Percentiles rank a stretch among this genome's conserved stretches.
These are phyloP conservation scores for Neurospora intermedia DNA, from an alignment of 495 filamentous ascomycete species.

Conservation along the genomic window DNA sequence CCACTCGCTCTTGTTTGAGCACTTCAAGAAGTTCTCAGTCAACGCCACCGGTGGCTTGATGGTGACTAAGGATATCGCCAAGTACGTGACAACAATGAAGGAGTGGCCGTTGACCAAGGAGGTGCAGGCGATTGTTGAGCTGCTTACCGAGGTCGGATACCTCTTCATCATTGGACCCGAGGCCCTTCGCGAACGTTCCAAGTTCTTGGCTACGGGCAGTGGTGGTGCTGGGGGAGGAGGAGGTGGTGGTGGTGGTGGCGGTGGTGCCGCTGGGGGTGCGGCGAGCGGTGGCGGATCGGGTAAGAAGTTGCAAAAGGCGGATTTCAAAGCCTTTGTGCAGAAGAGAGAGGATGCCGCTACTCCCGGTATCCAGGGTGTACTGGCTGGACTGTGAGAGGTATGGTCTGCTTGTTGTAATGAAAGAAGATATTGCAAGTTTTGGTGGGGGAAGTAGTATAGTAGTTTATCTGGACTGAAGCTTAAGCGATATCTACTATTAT, in stretches of 20 bases:
- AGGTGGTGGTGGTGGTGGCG: background rate
- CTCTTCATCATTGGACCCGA: constrained; percentile 91
- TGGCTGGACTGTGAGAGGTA: constrained; percentile 38
- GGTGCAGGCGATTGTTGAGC: constrained; percentile 62
- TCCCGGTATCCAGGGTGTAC: constrained; percentile 68
- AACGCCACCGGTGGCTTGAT: constrained; percentile 87
- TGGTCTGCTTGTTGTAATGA: background rate
- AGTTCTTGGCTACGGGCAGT: constrained; percentile 40
- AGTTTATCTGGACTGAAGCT: background rate
- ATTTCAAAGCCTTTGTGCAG: constrained; percentile 75
- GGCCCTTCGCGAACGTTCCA: constrained; percentile 63
- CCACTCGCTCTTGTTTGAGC: constrained; percentile 68
- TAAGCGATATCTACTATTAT: background rate
- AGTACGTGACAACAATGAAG: constrained; percentile 67
- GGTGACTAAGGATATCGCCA: constrained; percentile 90
- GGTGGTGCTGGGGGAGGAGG: constrained; percentile 4
- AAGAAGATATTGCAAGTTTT: background rate
- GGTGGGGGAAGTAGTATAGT: background rate
- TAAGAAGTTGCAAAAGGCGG: constrained; percentile 50
- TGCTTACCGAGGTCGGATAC: constrained; percentile 88
- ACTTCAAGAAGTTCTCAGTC: constrained; percentile 88
- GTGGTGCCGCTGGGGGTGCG: background rate
- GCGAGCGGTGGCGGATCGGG: constrained; percentile 24
- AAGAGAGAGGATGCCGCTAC: constrained; percentile 72
- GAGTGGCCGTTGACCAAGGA: constrained; percentile 68